Conservation (phyloP, 768 basidiomycete genomes). For the Pulveroboletus sp. region DNA sequence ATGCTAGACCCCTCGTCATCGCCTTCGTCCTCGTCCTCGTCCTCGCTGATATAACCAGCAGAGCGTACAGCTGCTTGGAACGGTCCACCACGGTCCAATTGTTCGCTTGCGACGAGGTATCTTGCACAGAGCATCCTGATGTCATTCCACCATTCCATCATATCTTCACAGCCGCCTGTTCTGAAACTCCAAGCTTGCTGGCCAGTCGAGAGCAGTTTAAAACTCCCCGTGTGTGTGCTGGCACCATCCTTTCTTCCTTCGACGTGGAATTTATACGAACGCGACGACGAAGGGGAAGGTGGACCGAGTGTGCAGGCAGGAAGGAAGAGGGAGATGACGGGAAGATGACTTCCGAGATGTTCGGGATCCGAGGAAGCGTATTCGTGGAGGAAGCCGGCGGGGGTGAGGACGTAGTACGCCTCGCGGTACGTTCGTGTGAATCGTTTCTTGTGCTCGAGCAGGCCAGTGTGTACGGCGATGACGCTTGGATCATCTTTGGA, state of each 20-base stretch:
- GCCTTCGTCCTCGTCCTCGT: constrained; percentile 52
- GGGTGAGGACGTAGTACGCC: constrained; percentile 87
- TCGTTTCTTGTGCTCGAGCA: constrained; percentile 93
- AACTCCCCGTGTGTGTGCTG: constrained; percentile 59
- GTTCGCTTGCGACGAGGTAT: constrained; percentile 92
- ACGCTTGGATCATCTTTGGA: constrained; percentile 88
- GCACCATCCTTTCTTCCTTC: constrained; percentile 85
- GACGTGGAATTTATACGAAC: constrained; percentile 95
- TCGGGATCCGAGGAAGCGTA: constrained; percentile 76
- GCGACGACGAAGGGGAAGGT: constrained; percentile 62
- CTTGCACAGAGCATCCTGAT: constrained; percentile 89
- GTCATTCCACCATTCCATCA: constrained; percentile 99
- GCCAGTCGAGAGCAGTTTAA: constrained; percentile 35
- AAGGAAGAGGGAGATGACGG: constrained; percentile 85
- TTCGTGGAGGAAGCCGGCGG: constrained; percentile 96
- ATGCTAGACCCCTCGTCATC: constrained; percentile 65
- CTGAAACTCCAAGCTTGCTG: constrained; percentile 88
- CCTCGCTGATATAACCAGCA: constrained; percentile 86
- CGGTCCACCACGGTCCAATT: constrained; percentile 88
- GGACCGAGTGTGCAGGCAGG: constrained; percentile 96
- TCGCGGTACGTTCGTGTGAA: constrained; percentile 86
- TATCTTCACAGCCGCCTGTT: constrained; percentile 85
- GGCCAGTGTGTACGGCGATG: constrained; percentile 81
- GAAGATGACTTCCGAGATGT: constrained; percentile 45
- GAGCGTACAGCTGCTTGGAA: constrained; percentile 89